phyloP scores from a whole-genome alignment of 257 asterid genomes.

The Forsythia suspensa region DNA sequence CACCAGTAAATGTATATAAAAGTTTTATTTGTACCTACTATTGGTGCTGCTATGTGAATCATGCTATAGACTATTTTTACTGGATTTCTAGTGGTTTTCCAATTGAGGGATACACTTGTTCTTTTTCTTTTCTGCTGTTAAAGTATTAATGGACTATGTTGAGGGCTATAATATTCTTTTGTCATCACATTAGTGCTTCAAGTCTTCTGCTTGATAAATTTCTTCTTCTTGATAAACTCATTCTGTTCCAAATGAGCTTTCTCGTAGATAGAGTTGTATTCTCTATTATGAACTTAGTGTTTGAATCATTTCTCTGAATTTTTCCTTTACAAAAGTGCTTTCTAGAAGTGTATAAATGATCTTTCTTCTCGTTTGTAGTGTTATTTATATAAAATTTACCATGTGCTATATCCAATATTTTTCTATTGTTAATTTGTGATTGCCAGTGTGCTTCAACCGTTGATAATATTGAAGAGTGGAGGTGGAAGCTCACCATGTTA shows the following conservation, averaged over 20 bases:
- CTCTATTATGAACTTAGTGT: neutral
- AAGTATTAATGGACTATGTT: neutral
- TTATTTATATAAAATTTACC: neutral
- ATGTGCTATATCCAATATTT: constrained; percentile 5
- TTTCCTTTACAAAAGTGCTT: neutral
- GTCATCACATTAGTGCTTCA: neutral
- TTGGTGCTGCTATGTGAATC: neutral
- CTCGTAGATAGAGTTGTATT: neutral
- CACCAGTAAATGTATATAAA: neutral
- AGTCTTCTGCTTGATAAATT: neutral
- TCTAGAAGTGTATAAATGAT: neutral
- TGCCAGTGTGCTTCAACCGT: constrained; percentile 64
- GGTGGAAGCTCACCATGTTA: constrained; percentile 66
- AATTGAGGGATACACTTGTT: neutral
- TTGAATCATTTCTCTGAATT: neutral
- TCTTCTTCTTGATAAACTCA: neutral
- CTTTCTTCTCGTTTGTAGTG: constrained; percentile 7
- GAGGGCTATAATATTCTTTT: neutral
- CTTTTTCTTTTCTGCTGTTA: neutral
- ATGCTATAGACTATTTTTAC: neutral
- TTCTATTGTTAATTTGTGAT: constrained; percentile 25
- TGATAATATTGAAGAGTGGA: constrained; percentile 92
- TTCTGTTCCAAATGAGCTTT: neutral
- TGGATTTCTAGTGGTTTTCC: neutral
- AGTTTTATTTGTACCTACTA: neutral